Conservation (phyloP, 75 land plant genomes). For the Selaginella moellendorffii region DNA sequence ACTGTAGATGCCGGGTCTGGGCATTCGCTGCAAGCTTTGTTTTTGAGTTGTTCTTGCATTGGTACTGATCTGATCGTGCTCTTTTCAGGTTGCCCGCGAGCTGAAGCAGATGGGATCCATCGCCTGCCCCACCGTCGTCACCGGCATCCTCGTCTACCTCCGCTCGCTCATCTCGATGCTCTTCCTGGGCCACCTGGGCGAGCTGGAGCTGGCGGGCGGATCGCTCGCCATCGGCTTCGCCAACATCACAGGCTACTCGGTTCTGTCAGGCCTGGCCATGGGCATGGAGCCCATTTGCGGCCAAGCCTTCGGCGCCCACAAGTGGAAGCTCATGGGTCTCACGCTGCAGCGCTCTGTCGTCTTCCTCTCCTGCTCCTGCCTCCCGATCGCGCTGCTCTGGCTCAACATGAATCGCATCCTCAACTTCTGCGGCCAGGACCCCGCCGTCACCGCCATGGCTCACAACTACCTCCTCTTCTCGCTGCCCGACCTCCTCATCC, state of each 20-base stretch:
- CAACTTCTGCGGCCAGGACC: slow-evolving; percentile 24
- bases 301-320: slow-evolving; percentile 32
- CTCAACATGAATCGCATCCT: slow-evolving; percentile 23
- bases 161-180: slow-evolving; percentile 29
- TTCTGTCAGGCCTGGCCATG: slow-evolving; percentile 32
- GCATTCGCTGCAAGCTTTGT: too few species aligned
- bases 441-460: slow-evolving; percentile 16
- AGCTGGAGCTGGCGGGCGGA: slow-evolving; percentile 34
- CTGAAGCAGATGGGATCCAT: slow-evolving; percentile 29
- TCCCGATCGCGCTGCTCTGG: slow-evolving; percentile 30
- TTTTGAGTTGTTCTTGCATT: too few species aligned
- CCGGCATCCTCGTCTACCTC: slow-evolving; percentile 31
- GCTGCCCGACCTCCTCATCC: slow-evolving; percentile 9
- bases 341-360: slow-evolving; percentile 26
- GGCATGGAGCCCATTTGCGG: slow-evolving; percentile 47
- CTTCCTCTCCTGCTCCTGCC: slow-evolving; percentile 16
- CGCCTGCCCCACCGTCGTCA: slow-evolving; percentile 34
- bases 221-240: slow-evolving; percentile 34
- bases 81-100: slow-evolving; percentile 38
- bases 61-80: neutral
- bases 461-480: slow-evolving; percentile 17
- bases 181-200: slow-evolving; percentile 29
- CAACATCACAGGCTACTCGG: slow-evolving; percentile 38
- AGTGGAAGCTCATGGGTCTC: slow-evolving; percentile 22
- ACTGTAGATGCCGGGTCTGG: too few species aligned